Evolutionary conservation across 2,329 filamentous ascomycete genomes (phyloP).

Genomic region (Aureobasidium sp.): DNA sequence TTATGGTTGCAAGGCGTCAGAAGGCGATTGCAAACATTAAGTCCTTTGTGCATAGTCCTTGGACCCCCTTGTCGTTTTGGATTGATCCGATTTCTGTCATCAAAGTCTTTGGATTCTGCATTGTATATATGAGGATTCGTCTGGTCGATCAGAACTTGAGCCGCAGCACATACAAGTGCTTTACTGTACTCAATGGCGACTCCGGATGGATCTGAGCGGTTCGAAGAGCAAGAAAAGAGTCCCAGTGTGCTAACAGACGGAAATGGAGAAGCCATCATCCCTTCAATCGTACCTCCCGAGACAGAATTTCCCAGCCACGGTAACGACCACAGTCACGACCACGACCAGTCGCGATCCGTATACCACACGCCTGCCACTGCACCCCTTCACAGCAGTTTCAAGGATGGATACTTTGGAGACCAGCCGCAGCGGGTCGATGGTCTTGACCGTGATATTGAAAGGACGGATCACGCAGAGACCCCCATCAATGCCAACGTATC

Average conservation of each 20-base stretch:
- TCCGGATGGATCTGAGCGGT: not conserved
- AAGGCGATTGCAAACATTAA: not conserved
- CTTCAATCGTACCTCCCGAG: constrained; percentile 8
- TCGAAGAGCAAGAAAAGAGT: not conserved
- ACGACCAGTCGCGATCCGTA: not conserved
- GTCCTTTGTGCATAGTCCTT: not conserved
- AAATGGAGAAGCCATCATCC: not conserved
- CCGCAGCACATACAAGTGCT: not conserved
- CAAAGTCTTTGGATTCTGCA: not conserved
- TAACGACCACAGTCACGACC: too few species aligned
- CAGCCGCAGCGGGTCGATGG: not conserved
- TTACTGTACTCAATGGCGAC: not conserved
- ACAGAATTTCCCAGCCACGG: constrained; percentile 7
- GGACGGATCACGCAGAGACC: constrained; percentile 6
- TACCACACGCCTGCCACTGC: not conserved
- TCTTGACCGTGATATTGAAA: not conserved
- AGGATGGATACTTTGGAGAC: not conserved
- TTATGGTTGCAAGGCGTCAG: not conserved
- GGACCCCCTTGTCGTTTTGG: not conserved
- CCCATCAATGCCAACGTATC: not conserved
- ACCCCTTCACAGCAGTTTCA: not conserved
- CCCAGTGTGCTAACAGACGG: constrained; percentile 10
- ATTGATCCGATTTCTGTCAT: not conserved
- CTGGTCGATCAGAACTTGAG: not conserved
- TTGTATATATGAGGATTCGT: not conserved